Evolutionary conservation across 257 asterid genomes (phyloP).

Genomic region (Ajuga chamaepitys): DNA sequence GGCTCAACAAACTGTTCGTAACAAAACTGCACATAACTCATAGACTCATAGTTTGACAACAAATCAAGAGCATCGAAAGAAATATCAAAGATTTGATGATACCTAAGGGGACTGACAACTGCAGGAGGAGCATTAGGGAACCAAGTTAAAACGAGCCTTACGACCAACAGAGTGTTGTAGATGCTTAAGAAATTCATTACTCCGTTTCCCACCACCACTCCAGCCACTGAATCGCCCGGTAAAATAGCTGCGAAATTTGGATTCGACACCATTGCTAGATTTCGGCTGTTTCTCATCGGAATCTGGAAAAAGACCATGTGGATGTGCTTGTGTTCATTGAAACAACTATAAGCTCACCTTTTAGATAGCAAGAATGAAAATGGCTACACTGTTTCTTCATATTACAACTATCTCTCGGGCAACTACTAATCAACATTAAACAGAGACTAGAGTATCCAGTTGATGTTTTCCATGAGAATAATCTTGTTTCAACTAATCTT

Average conservation of each 20-base stretch:
- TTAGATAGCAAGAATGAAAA: too few relatives aligned
- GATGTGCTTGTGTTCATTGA: background rate
- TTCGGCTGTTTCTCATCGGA: constrained; percentile 30
- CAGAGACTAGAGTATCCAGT: too few relatives aligned
- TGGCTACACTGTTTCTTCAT: too few relatives aligned
- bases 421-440: too few relatives aligned
- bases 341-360: too few relatives aligned
- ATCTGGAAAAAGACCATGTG: constrained; percentile 34
- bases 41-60: too few relatives aligned
- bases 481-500: too few relatives aligned
- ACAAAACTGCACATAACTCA: too few relatives aligned
- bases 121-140: constrained; percentile 90
- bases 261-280: constrained; percentile 19
- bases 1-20: too few relatives aligned
- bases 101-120: constrained; percentile 81
- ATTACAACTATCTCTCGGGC: too few relatives aligned
- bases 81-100: background rate
- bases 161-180: constrained; percentile 70
- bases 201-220: constrained; percentile 70
- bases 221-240: constrained; percentile 86
- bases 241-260: constrained; percentile 72
- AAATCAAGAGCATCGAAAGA: background rate
- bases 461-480: too few relatives aligned
- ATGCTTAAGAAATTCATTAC: constrained; percentile 65
- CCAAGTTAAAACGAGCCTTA: constrained; percentile 88